phyloP scores from a whole-genome alignment of 2,329 filamentous ascomycete species.

The Bipolaris oryzae region DNA sequence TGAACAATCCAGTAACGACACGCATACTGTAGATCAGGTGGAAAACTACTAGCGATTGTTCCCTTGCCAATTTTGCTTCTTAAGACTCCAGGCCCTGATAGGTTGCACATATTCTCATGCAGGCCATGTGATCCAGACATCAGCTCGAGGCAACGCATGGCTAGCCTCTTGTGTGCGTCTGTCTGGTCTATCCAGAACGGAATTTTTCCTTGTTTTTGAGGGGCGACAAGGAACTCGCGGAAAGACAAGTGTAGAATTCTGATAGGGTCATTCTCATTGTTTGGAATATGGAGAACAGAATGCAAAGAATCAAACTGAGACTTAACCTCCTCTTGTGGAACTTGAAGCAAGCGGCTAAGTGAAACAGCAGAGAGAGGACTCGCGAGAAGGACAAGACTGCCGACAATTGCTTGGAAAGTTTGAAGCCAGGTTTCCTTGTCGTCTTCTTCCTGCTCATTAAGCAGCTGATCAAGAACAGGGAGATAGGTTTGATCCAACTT shows the following conservation, averaged over 20 bases:
- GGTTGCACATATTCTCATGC: constrained; percentile 46
- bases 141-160: constrained; percentile 46
- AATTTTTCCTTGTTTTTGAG: constrained; percentile 26
- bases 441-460: constrained; percentile 39
- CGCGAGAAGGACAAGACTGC: constrained; percentile 27
- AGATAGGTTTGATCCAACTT: constrained; percentile 28
- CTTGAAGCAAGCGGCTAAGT: constrained; percentile 14
- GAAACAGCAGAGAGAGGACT: constrained; percentile 22
- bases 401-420: constrained; percentile 20
- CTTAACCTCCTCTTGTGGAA: constrained; percentile 25
- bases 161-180: constrained; percentile 44
- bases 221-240: constrained; percentile 35
- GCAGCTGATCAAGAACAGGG: constrained; percentile 28
- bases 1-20: constrained; percentile 45
- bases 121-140: constrained; percentile 39
- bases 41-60: constrained; percentile 13
- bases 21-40: constrained; percentile 43
- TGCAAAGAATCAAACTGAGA: constrained; percentile 34
- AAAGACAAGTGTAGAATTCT: constrained; percentile 40
- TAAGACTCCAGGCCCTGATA: constrained; percentile 12
- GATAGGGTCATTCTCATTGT: constrained; percentile 37
- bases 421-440: constrained; percentile 22
- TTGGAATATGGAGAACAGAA: constrained; percentile 32
- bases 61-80: constrained; percentile 16
- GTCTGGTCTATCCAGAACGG: constrained; percentile 47